A percentile compares a stretch with the other conserved stretches of the same genome.
Evolutionary conservation across 805 yeast species (phyloP).

Genomic region (Lachancea lanzarotensis): DNA sequence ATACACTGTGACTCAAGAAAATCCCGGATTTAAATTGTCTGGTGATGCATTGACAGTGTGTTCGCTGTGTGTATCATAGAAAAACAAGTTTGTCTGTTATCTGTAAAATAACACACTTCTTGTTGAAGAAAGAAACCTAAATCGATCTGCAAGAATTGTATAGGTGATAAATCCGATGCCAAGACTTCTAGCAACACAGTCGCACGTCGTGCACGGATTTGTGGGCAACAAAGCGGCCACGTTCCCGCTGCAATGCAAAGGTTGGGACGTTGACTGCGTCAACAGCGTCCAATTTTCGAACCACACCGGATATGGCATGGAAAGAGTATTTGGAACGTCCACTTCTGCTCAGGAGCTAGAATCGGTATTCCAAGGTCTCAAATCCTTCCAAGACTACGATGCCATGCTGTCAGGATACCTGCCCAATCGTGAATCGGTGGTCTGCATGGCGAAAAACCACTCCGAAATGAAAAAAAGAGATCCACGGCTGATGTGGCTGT

Average conservation of each 20-base stretch:
- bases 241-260: slow-evolving; percentile 56
- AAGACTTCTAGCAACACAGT: slow-evolving; percentile 47
- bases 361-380: slow-evolving; percentile 36
- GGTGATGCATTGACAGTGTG: too few species aligned
- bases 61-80: too few species aligned
- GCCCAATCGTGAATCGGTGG: slow-evolving; percentile 48
- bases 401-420: slow-evolving; percentile 64
- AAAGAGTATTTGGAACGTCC: slow-evolving; percentile 38
- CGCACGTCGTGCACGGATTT: slow-evolving; percentile 69
- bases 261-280: slow-evolving; percentile 63
- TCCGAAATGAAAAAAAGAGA: slow-evolving; percentile 32
- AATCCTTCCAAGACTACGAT: slow-evolving; percentile 36
- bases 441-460: slow-evolving; percentile 38
- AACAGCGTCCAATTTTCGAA: slow-evolving; percentile 63
- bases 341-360: slow-evolving; percentile 37
- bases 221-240: slow-evolving; percentile 65
- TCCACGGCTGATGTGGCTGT: slow-evolving; percentile 43
- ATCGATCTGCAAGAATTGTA: background rate
- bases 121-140: too few species aligned
- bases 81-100: too few species aligned
- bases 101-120: too few species aligned
- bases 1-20: too few species aligned
- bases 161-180: slow-evolving; percentile 4
- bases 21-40: too few species aligned
- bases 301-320: slow-evolving; percentile 55